These are phyloP conservation scores for Lotus japonicus DNA, from an alignment of 306 rosid species.

Conservation along the genomic window DNA sequence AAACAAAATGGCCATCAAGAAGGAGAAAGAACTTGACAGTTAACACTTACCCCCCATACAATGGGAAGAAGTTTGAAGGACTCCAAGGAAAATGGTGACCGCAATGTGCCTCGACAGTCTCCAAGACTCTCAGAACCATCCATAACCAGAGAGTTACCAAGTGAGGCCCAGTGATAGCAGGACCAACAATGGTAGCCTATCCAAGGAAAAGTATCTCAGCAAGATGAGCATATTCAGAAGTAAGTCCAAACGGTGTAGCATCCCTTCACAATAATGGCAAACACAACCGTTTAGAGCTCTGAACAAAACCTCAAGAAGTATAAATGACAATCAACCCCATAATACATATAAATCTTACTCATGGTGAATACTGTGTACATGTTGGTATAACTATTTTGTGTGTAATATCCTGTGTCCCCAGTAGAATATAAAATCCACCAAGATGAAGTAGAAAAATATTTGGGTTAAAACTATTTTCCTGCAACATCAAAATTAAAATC, in stretches of 20 bases:
- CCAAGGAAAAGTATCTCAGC: slow-evolving; percentile 98
- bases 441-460: slow-evolving; percentile 67
- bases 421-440: slow-evolving; percentile 85
- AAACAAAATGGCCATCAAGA: neutral
- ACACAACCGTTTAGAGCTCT: neutral
- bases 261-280: slow-evolving; percentile 40
- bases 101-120: slow-evolving; percentile 94
- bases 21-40: neutral
- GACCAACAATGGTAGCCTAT: slow-evolving; percentile 83
- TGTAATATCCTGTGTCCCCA: slow-evolving; percentile 92
- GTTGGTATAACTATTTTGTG: slow-evolving; percentile 85
- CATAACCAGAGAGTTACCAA: slow-evolving; percentile 87
- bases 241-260: slow-evolving; percentile 94
- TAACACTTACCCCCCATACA: slow-evolving; percentile 82
- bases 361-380: slow-evolving; percentile 81
- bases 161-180: slow-evolving; percentile 92
- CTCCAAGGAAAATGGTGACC: slow-evolving; percentile 98
- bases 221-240: slow-evolving; percentile 98
- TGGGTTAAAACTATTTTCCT: slow-evolving; percentile 64
- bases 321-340: neutral
- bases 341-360: slow-evolving; percentile 49
- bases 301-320: neutral
- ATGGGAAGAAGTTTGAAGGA: slow-evolving; percentile 76
- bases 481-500: slow-evolving; percentile 23
- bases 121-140: slow-evolving; percentile 83